Conservation (phyloP, 192 early-diverging fungal genomes). For the Backusella circina region DNA sequence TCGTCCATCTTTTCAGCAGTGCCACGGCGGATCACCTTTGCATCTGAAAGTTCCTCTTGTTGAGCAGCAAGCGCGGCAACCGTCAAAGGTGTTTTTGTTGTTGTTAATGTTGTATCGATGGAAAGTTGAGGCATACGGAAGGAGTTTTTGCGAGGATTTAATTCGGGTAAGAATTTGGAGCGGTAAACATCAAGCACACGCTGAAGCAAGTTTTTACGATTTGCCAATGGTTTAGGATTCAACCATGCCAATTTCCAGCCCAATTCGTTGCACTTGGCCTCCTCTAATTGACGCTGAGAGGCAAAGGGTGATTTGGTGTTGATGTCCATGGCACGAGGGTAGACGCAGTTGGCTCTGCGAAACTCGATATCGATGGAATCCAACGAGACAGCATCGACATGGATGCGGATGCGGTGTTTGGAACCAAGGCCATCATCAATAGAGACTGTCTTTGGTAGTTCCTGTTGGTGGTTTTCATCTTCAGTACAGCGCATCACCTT, state of each 20-base stretch:
- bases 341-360: constrained; percentile 52
- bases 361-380: constrained; percentile 40
- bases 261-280: constrained; percentile 51
- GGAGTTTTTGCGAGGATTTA: constrained; percentile 15
- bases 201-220: constrained; percentile 28
- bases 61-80: constrained; percentile 20
- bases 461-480: background rate
- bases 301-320: constrained; percentile 17
- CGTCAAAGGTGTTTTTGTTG: constrained; percentile 9
- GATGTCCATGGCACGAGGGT: constrained; percentile 38
- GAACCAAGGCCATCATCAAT: constrained; percentile 29
- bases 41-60: constrained; percentile 6
- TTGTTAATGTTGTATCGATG: background rate
- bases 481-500: background rate
- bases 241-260: constrained; percentile 58
- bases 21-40: background rate
- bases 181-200: constrained; percentile 33
- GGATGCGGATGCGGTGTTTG: constrained; percentile 37
- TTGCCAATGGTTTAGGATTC: constrained; percentile 22
- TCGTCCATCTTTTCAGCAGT: constrained; percentile 1
- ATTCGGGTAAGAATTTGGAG: constrained; percentile 19
- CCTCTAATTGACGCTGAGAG: constrained; percentile 36
- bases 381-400: constrained; percentile 48
- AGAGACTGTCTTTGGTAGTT: constrained; percentile 20
- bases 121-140: constrained; percentile 3